Evolutionary conservation across 768 basidiomycete genomes (phyloP), one percentile per base, ranked within the genome.

Genomic region (Rhodotorula toruloides): DNA sequence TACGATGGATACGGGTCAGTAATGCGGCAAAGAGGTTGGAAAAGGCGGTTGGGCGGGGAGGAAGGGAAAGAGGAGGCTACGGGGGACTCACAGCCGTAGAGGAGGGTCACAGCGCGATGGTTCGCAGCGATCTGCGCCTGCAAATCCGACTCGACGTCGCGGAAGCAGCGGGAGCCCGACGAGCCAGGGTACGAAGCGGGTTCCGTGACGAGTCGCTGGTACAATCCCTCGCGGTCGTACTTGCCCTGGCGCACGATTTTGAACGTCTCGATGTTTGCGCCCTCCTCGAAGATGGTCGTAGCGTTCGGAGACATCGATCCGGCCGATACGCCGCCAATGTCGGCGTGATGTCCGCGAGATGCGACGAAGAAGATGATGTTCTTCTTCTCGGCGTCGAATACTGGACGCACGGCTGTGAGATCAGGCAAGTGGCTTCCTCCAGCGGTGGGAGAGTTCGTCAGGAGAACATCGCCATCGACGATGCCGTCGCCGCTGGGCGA

Each of bases 71-170:
- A n/a, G 39, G 21, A 40, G 14, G 25, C 12, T 25, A 39, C 3
- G 53, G 11, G 27, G 3, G 31, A 53, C 56, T 40, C 25, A 64
- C 62, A 55, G 85, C 52, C 29, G 31, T 55, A 17, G 43, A 74
- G 59, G 21, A 74, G 65, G 21, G 50, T n/a, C 19, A 63, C 50
- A 29, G 66, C 93, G 78, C 93, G 92, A 77, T 91, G 84, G 76
- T 96, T 96, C 12, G 91, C 90, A 3, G 91, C 90, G 68, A 93
- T 87, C 90, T 93, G 91, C 59, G 91, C 91, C 77, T 91, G 90
- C 55, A 94, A 76, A 76, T 94, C 91, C 73, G 89, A 91, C 79
- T 91, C 91, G 2, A 94, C 91, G 69, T 92, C 90, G 53, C 86
- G 81, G 58, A 92, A 84, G 74, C 90, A 89, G 63, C 91, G 80